phyloP scores from a whole-genome alignment of 1,284 basidiomycete species.

The Flammula alnicola region DNA sequence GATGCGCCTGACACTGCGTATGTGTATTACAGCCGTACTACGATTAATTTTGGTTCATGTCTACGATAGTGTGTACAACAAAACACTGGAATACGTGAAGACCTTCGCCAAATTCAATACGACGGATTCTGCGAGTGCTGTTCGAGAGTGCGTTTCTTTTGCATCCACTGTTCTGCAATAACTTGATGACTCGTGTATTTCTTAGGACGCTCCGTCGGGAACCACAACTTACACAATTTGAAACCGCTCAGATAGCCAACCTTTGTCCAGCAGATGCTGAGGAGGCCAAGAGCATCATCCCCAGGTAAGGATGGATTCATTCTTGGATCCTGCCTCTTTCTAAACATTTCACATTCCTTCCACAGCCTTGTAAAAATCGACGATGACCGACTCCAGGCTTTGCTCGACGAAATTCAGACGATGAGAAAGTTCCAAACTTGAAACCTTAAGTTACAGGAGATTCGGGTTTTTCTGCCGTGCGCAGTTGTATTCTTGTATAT shows the following conservation, averaged over 20 bases:
- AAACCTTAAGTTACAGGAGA: constrained; percentile 7
- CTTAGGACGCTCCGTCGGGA: constrained; percentile 76
- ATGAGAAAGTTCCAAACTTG: constrained; percentile 87
- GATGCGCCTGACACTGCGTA: constrained; percentile 84
- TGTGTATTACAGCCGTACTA: constrained; percentile 26
- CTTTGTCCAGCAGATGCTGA: constrained; percentile 87
- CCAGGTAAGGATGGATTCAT: constrained; percentile 61
- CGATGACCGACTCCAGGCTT: constrained; percentile 80
- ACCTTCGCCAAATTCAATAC: constrained; percentile 91
- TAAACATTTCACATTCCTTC: constrained; percentile 4
- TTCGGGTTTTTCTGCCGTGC: not conserved
- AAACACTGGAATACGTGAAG: constrained; percentile 90
- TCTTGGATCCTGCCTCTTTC: not conserved
- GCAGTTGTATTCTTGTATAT: constrained; percentile 11
- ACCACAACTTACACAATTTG: constrained; percentile 83
- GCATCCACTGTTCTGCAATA: not conserved
- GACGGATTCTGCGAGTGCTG: constrained; percentile 84
- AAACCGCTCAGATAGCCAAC: constrained; percentile 92
- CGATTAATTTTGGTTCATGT: not conserved
- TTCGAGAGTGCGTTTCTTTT: constrained; percentile 74
- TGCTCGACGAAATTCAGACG: constrained; percentile 87
- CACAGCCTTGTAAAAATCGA: constrained; percentile 87
- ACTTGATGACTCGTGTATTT: not conserved
- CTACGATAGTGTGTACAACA: constrained; percentile 81
- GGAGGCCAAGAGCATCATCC: constrained; percentile 90